Evolutionary conservation across 129 eudicot genomes (phyloP).

Genomic region (Pseudognaphalium luteoalbum): DNA sequence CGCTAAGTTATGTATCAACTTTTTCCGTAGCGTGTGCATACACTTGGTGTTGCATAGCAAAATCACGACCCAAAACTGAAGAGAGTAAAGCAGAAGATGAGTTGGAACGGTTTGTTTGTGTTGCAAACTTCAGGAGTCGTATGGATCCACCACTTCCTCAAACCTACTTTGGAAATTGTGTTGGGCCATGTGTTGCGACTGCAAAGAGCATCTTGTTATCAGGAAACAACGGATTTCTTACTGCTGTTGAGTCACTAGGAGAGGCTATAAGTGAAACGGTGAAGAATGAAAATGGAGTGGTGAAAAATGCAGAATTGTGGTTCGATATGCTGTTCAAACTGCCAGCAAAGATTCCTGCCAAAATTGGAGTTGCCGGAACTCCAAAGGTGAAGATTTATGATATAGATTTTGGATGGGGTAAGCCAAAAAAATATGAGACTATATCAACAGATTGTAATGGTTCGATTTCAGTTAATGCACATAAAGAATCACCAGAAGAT

Average conservation of each 20-base stretch:
- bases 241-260: conserved; percentile 29
- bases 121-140: conserved; percentile 33
- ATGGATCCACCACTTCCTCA: conserved; percentile 45
- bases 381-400: conserved; percentile 38
- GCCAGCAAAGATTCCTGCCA: conserved; percentile 1
- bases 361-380: conserved; percentile 45
- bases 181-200: conserved; percentile 7
- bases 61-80: not conserved
- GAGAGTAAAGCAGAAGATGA: conserved; percentile 22
- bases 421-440: conserved; percentile 38
- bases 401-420: conserved; percentile 57
- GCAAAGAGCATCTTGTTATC: conserved; percentile 10
- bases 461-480: conserved; percentile 31
- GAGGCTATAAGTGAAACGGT: conserved; percentile 20
- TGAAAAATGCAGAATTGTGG: conserved; percentile 23
- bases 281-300: conserved; percentile 21
- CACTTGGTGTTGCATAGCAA: conserved; percentile 43
- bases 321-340: not conserved
- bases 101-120: conserved; percentile 23
- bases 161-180: conserved; percentile 49
- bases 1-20: conserved; percentile 33
- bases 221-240: conserved; percentile 29
- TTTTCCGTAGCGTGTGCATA: conserved; percentile 39
- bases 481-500: conserved; percentile 37
- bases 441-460: conserved; percentile 39